Base-by-base conservation (phyloP, 78 protist genomes). In the Dictyostelium capitatum region DNA sequence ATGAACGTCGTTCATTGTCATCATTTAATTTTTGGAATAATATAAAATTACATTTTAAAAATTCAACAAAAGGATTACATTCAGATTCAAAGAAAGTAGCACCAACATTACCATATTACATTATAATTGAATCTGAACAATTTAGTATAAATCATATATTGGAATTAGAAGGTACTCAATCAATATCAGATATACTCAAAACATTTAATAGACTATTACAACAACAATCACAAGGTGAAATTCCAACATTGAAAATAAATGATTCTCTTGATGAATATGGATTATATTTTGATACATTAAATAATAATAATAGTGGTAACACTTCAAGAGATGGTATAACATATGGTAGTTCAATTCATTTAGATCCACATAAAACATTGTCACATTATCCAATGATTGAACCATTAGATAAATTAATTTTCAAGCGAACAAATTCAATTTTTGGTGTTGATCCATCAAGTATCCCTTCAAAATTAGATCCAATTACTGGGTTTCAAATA, bases 241-340 rank as follows among this genome's bases (percentile, higher is more conserved):
- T n/a, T 11, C 10, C 20, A 41, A 30, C n/a, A 74, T 57, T 62
- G 46, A 56, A 28, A 72, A 51, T 53, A 41, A 79, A 62, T 62
- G 93, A 87, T 57, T 54, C 78, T 47, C 50, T 87, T 37, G 84
- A 87, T 50, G 93, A 87, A 65, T 87, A 77, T 87, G 93, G 84
- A 30, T 59, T 87, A 23, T 87, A 65, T 77, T 59, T 87, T 47
- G 83, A 87, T 77, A 87, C 93, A 11, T 15, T 30, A 8, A 74
- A 87, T 62, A 65, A 41, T 41, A 73, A 59, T n/a, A 30, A 48
- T 41, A 37, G 43, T 37, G 41, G 51, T 37, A 83, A 83, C 2
- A 37, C 6, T 37, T 37, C 43, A 37, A 51, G 83, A 37, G 93
- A 87, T 15, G 93, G 93, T 12, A 46, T 87, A 19, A 78, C 69